A percentile compares a stretch with the other conserved stretches of the same genome.
phyloP scores from a whole-genome alignment of 2,329 filamentous ascomycete genomes.

The Monilinia aucupariae region DNA sequence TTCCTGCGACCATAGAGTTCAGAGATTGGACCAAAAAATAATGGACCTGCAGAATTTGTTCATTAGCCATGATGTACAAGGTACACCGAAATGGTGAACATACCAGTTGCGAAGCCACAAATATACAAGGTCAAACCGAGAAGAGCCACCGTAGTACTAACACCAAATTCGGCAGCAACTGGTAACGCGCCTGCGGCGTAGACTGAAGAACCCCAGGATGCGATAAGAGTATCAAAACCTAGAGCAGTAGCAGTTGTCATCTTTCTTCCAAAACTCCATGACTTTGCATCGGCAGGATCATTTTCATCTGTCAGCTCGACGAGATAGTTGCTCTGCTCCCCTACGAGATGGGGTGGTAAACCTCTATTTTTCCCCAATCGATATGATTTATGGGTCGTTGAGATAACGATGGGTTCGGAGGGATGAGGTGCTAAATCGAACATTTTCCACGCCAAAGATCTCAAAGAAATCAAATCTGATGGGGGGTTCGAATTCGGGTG shows the following conservation, averaged over 20 bases:
- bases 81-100: constrained; percentile 36
- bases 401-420: background rate
- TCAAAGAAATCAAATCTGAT: background rate
- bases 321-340: constrained; percentile 16
- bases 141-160: constrained; percentile 51
- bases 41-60: constrained; percentile 42
- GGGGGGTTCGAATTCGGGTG: background rate
- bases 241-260: constrained; percentile 26
- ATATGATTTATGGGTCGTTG: constrained; percentile 16
- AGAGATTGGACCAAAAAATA: constrained; percentile 61
- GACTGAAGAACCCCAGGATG: constrained; percentile 32
- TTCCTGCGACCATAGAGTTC: constrained; percentile 57
- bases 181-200: constrained; percentile 44
- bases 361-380: constrained; percentile 14
- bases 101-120: constrained; percentile 52
- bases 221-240: constrained; percentile 29
- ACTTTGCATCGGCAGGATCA: constrained; percentile 19
- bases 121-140: constrained; percentile 54
- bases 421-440: constrained; percentile 17
- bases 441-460: constrained; percentile 4
- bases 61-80: background rate
- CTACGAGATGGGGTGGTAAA: constrained; percentile 11
- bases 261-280: constrained; percentile 15
- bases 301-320: constrained; percentile 17
- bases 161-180: constrained; percentile 47